phyloP scores from a whole-genome alignment of 2,329 filamentous ascomycete genomes.

The Epichloe glyceriae region DNA sequence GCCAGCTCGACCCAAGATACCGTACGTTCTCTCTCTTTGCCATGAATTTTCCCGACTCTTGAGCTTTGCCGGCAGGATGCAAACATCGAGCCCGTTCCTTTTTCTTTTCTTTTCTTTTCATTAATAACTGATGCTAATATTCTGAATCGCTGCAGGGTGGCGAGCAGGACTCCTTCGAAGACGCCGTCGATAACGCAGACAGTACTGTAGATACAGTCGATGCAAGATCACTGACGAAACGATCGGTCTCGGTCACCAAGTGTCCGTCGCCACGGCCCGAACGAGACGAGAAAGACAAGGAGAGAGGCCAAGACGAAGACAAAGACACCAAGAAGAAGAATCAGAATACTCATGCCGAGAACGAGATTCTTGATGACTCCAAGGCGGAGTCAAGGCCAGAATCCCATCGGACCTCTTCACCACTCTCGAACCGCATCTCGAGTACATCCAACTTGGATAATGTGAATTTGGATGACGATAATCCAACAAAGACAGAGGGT shows the following conservation, averaged over 20 bases:
- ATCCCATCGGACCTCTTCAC: conserved; percentile 22
- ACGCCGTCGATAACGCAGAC: conserved; percentile 51
- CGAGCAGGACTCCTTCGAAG: conserved; percentile 52
- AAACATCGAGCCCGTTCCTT: background rate
- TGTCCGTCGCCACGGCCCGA: conserved; percentile 12
- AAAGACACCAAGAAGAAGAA: conserved; percentile 7
- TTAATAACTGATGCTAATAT: background rate
- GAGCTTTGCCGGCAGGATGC: background rate
- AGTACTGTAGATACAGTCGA: conserved; percentile 51
- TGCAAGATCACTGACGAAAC: conserved; percentile 45
- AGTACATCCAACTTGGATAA: conserved; percentile 39
- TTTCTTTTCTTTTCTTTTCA: too few relatives aligned
- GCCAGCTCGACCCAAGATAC: conserved; percentile 16
- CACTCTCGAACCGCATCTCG: conserved; percentile 31
- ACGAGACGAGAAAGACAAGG: background rate
- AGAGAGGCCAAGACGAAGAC: background rate
- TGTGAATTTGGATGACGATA: conserved; percentile 54
- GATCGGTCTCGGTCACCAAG: conserved; percentile 24
- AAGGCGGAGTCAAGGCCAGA: conserved; percentile 10
- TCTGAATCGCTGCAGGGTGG: conserved; percentile 14
- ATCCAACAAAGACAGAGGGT: conserved; percentile 22
- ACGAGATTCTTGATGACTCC: conserved; percentile 6
- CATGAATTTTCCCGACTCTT: background rate
- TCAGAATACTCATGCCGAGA: conserved; percentile 6
- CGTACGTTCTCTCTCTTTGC: conserved; percentile 12